Conservation (phyloP, 1,284 basidiomycete genomes). For the Paramarasmius palmivorus region DNA sequence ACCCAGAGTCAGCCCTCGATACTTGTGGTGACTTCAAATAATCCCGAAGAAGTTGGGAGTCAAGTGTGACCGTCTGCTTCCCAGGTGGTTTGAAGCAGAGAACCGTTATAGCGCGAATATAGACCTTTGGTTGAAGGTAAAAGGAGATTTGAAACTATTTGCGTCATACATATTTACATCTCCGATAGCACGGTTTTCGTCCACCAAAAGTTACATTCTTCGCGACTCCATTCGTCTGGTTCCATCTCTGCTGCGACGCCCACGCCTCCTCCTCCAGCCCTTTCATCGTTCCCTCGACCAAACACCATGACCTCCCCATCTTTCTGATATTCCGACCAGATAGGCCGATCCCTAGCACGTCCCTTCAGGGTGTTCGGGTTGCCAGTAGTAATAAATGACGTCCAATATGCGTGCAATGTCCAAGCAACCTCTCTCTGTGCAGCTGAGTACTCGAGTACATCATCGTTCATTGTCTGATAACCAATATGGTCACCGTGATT, state of each 20-base stretch:
- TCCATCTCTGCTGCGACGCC: neutral
- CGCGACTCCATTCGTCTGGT: neutral
- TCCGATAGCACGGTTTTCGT: neutral
- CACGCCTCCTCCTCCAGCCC: neutral
- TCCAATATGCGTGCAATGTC: slow-evolving; percentile 3
- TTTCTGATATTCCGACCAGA: neutral
- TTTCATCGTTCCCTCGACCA: slow-evolving; percentile 1
- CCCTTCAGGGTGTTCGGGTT: neutral
- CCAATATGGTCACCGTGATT: slow-evolving; percentile 3
- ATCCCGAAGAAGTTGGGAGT: too few relatives aligned
- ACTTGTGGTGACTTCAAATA: too few relatives aligned
- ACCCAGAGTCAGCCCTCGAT: too few relatives aligned
- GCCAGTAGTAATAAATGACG: slow-evolving; percentile 1
- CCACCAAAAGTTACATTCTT: slow-evolving; percentile 4
- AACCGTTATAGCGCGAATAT: too few relatives aligned
- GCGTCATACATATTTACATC: neutral
- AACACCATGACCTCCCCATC: neutral
- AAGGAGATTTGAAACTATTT: neutral
- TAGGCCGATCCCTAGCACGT: neutral
- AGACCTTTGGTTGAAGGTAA: too few relatives aligned
- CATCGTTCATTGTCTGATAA: slow-evolving; percentile 3
- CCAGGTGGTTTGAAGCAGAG: too few relatives aligned
- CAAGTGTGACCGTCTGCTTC: too few relatives aligned
- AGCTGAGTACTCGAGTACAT: neutral
- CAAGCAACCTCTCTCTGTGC: neutral